These are phyloP conservation scores for Coprinopsis marcescibilis DNA, from an alignment of 768 basidiomycete species.

Conservation along the genomic window DNA sequence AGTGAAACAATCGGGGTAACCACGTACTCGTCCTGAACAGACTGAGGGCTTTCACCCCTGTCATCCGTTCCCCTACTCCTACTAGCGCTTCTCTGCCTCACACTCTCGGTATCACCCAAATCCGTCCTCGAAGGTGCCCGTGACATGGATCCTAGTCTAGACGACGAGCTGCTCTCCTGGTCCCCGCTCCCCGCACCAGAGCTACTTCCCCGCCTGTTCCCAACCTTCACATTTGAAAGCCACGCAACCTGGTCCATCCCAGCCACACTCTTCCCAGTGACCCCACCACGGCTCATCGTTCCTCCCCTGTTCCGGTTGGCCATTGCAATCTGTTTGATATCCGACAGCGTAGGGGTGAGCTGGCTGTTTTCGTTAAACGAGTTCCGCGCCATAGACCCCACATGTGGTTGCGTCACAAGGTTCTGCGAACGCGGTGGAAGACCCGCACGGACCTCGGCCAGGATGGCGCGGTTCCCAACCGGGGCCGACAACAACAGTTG, in stretches of 20 bases:
- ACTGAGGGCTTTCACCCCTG: slow-evolving; percentile 33
- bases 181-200: slow-evolving; percentile 45
- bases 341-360: slow-evolving; percentile 7
- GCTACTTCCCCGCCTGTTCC: slow-evolving; percentile 48
- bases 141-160: slow-evolving; percentile 43
- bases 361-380: slow-evolving; percentile 6
- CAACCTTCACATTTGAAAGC: slow-evolving; percentile 70
- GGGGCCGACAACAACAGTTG: slow-evolving; percentile 59
- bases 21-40: slow-evolving; percentile 16
- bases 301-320: slow-evolving; percentile 25
- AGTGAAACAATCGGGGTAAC: not conserved
- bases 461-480: slow-evolving; percentile 57
- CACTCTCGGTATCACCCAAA: slow-evolving; percentile 16
- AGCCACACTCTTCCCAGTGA: slow-evolving; percentile 42
- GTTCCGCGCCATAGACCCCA: slow-evolving; percentile 17
- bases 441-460: slow-evolving; percentile 65
- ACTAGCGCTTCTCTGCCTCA: slow-evolving; percentile 45
- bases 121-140: slow-evolving; percentile 20
- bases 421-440: slow-evolving; percentile 26
- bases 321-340: slow-evolving; percentile 8
- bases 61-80: slow-evolving; percentile 30
- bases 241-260: slow-evolving; percentile 66
- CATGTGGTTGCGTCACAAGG: slow-evolving; percentile 24
- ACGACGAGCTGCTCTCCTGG: slow-evolving; percentile 39
- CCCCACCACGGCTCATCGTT: slow-evolving; percentile 45